phyloP scores from a whole-genome alignment of 345 rosid genomes.

The Linum usitatissimum region DNA sequence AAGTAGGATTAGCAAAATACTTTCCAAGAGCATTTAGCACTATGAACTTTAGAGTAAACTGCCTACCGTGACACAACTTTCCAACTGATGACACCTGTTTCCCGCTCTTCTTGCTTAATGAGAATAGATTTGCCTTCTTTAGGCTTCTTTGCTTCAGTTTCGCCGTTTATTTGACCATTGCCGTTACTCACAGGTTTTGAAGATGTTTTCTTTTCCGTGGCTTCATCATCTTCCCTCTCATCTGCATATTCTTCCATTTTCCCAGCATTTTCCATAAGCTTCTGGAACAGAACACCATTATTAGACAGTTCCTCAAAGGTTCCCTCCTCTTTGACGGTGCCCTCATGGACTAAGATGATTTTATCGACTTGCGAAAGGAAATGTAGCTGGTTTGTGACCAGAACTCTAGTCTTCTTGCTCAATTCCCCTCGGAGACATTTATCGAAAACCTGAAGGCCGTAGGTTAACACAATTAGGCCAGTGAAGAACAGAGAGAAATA shows the following conservation, averaged over 20 bases:
- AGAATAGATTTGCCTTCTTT: constrained; percentile 81
- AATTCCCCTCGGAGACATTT: constrained; percentile 83
- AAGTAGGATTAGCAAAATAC: neutral
- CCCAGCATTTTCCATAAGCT: constrained; percentile 98
- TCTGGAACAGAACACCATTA: constrained; percentile 64
- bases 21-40: neutral
- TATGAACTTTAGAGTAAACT: neutral
- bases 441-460: constrained; percentile 68
- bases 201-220: constrained; percentile 30
- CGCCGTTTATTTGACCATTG: constrained; percentile 33
- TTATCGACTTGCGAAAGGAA: constrained; percentile 94
- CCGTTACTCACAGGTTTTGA: constrained; percentile 50
- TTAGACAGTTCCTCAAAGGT: constrained; percentile 77
- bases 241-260: constrained; percentile 91
- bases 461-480: constrained; percentile 6
- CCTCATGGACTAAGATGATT: constrained; percentile 86
- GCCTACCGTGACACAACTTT: constrained; percentile 63
- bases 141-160: constrained; percentile 26
- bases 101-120: constrained; percentile 93
- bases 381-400: constrained; percentile 97
- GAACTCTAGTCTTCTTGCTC: constrained; percentile 76
- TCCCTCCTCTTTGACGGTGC: constrained; percentile 86
- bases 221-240: constrained; percentile 48
- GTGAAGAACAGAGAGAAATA: neutral
- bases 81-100: constrained; percentile 86